phyloP scores from a whole-genome alignment of 176 grass and related monocot species.

The Raddia distichophylla region DNA sequence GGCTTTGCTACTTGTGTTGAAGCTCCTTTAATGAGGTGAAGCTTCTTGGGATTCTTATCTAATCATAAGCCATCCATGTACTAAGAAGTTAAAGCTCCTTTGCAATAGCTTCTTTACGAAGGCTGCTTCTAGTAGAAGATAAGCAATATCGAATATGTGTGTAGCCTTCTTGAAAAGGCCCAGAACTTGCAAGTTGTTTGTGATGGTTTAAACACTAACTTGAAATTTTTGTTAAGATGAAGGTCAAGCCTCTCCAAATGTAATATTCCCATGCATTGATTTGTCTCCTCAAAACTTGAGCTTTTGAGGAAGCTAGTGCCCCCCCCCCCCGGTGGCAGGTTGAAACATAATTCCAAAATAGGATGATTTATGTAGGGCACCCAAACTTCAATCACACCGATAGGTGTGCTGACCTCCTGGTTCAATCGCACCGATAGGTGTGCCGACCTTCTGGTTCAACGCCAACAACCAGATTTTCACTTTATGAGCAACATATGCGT shows the following conservation, averaged over 20 bases:
- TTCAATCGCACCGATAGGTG: too few relatives aligned
- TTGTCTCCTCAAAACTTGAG: not conserved
- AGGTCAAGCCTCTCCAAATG: not conserved
- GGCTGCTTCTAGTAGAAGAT: not conserved
- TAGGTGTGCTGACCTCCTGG: too few relatives aligned
- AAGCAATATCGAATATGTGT: not conserved
- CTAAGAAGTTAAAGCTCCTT: not conserved
- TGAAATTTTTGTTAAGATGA: not conserved
- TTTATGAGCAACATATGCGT: too few relatives aligned
- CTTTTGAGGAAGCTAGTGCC: not conserved
- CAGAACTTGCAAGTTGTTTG: not conserved
- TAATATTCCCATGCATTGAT: not conserved
- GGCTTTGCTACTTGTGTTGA: not conserved
- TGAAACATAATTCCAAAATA: too few relatives aligned
- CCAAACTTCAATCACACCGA: too few relatives aligned
- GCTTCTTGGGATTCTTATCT: not conserved
- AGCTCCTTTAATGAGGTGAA: not conserved
- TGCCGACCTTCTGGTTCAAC: too few relatives aligned
- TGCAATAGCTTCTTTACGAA: not conserved
- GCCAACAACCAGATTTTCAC: too few relatives aligned
- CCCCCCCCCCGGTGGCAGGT: too few relatives aligned
- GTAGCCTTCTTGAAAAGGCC: not conserved
- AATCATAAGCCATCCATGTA: not conserved
- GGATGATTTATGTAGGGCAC: too few relatives aligned
- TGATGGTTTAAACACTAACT: not conserved